Percentiles rank a stretch among this genome's conserved stretches.
Evolutionary conservation across 2,329 filamentous ascomycete genomes (phyloP).

Genomic region (Trichoderma sp.): DNA sequence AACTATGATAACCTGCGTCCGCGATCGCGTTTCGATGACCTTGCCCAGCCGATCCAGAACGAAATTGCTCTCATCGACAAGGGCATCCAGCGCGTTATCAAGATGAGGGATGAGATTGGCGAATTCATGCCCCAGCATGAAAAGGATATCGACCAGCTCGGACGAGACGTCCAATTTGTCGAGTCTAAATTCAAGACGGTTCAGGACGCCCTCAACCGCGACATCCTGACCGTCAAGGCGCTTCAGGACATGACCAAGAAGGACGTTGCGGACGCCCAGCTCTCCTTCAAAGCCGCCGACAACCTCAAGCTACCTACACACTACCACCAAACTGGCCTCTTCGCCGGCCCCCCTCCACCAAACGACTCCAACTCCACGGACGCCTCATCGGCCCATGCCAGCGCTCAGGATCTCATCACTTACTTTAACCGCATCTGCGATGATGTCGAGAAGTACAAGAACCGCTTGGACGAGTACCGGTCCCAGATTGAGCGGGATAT

Average conservation of each 20-base stretch:
- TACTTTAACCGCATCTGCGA: conserved; percentile 46
- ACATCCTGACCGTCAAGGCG: conserved; percentile 62
- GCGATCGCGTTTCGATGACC: conserved; percentile 89
- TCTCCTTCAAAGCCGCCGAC: conserved; percentile 71
- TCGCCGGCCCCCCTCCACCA: conserved; percentile 35
- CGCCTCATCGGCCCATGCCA: conserved; percentile 38
- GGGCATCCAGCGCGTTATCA: conserved; percentile 76
- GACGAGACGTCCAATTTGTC: conserved; percentile 49
- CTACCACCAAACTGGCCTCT: conserved; percentile 50
- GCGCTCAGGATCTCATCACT: conserved; percentile 44
- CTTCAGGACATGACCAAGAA: conserved; percentile 59
- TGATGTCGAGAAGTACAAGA: conserved; percentile 44
- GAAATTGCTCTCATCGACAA: conserved; percentile 76
- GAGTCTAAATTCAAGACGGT: conserved; percentile 48
- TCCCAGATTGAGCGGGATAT: conserved; percentile 47
- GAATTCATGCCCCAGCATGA: conserved; percentile 61
- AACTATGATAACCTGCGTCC: conserved; percentile 75
- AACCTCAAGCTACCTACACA: conserved; percentile 68
- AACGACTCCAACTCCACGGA: conserved; percentile 32
- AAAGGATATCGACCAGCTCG: conserved; percentile 46
- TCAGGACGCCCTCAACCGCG: conserved; percentile 48
- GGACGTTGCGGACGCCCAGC: conserved; percentile 67
- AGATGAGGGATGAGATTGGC: conserved; percentile 73
- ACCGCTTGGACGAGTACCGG: conserved; percentile 45
- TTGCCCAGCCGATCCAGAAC: conserved; percentile 76